A percentile compares a stretch with the other conserved stretches of the same genome.
Evolutionary conservation across 108 stramenopile species (phyloP).

Genomic region (Conticribra guillardii): DNA sequence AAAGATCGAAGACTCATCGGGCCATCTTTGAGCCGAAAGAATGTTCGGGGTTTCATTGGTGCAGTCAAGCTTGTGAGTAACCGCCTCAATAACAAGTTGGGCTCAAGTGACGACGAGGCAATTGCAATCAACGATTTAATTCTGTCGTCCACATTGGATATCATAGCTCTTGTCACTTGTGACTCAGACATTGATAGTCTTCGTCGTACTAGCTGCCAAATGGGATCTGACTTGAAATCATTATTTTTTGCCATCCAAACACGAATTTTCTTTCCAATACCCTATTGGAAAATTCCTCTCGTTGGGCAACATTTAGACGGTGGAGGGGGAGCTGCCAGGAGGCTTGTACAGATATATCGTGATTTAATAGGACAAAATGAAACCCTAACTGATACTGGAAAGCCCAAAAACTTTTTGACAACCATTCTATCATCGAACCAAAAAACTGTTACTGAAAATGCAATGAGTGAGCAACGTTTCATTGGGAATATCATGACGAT

Average conservation of each 20-base stretch:
- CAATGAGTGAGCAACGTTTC: not conserved
- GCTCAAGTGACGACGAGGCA: not conserved
- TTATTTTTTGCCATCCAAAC: not conserved
- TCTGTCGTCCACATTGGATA: constrained; percentile 11
- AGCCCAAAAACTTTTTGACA: not conserved
- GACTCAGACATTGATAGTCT: constrained; percentile 20
- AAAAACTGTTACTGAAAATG: not conserved
- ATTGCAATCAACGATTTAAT: constrained; percentile 15
- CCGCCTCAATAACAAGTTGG: not conserved
- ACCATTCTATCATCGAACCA: not conserved
- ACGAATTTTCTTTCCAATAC: constrained; percentile 14
- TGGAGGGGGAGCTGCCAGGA: not conserved
- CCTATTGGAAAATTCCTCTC: constrained; percentile 39
- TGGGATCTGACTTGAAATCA: not conserved
- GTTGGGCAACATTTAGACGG: constrained; percentile 48
- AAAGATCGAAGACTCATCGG: constrained; percentile 35
- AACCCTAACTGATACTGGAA: not conserved
- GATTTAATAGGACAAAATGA: not conserved
- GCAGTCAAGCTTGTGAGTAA: constrained; percentile 5
- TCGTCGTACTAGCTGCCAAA: not conserved
- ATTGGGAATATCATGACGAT: not conserved
- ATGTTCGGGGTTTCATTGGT: constrained; percentile 18
- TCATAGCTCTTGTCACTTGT: constrained; percentile 22
- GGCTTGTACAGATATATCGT: not conserved
- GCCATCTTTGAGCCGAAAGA: constrained; percentile 32